Evolutionary conservation across 2,329 filamentous ascomycete genomes (phyloP), one percentile per base, ranked within the genome.

Genomic region (Camptophora hylomeconis): DNA sequence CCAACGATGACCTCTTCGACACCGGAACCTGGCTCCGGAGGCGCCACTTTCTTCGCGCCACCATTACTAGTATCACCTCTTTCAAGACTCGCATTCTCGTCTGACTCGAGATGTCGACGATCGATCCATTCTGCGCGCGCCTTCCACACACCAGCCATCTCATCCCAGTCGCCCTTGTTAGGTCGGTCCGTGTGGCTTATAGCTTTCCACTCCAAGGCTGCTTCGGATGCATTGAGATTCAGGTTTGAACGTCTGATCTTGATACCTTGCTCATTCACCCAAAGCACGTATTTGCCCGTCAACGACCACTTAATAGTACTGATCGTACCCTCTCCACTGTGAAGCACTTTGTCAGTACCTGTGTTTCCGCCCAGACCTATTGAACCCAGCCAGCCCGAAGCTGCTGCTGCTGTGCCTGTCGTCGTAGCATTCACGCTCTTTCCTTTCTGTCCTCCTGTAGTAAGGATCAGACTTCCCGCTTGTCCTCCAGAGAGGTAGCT

Each of bases 111-210:
- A 5, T 71, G 65, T 36, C 75, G 69, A 45, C 92, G 80, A 46
- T 95, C 82, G 24, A 95, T 78, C 89, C 89, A 98, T 50, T 95
- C 84, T 1, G 75, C 75, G 13, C 86, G 69, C 2, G 81, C 82
- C 57, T 87, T 93, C 86, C 89, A 95, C 3, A 94, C 82, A 25
- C 80, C 72, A 0, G 86, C 86, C 86, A 98, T 94, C 22, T 92
- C 84, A 42, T 94, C 83, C 83, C 89, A 95, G 32, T 79, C 75
- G 6, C 79, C 74, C 4, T 79, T 80, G 45, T 83, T 80, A 2
- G 89, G 89, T 23, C 84, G 72, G 48, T 92, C 84, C 36, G 92
- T 77, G 49, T 95, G 87, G 14, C 82, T 86, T 38, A 98, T 82
- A 7, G 87, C 71, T 53, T 89, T 92, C 92, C 92, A 98, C 2